Conservation (phyloP, 345 rosid species). For the Laguncularia racemosa region DNA sequence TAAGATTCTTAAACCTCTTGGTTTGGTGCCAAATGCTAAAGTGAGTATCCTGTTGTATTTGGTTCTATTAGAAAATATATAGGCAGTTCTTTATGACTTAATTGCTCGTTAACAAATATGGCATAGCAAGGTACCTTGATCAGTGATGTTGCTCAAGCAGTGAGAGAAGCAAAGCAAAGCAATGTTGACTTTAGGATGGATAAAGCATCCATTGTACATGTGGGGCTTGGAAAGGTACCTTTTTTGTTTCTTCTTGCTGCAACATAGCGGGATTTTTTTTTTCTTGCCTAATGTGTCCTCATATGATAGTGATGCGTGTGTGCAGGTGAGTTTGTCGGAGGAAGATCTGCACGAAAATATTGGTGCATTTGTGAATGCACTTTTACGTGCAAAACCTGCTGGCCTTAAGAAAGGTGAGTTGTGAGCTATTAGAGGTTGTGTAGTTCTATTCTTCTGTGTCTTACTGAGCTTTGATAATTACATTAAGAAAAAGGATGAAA, state of each 20-base stretch:
- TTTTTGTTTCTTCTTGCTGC: too few species aligned
- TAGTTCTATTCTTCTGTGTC: not conserved
- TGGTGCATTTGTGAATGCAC: slow-evolving; percentile 89
- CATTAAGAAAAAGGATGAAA: too few species aligned
- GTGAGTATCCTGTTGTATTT: slow-evolving; percentile 33
- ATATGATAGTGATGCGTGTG: not conserved
- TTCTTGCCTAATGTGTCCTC: too few species aligned
- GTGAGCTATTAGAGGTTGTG: slow-evolving; percentile 2
- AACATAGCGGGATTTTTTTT: too few species aligned
- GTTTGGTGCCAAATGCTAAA: slow-evolving; percentile 82
- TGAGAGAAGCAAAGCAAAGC: slow-evolving; percentile 69
- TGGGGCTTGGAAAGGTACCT: slow-evolving; percentile 84
- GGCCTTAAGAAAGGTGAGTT: slow-evolving; percentile 90
- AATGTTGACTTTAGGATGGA: slow-evolving; percentile 86
- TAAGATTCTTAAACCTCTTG: slow-evolving; percentile 78
- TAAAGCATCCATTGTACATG: slow-evolving; percentile 82
- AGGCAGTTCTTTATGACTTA: not conserved
- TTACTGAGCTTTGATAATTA: too few species aligned
- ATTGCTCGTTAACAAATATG: not conserved
- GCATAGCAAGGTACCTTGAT: slow-evolving; percentile 85
- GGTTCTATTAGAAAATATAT: not conserved
- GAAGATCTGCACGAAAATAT: slow-evolving; percentile 69
- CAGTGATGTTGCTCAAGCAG: slow-evolving; percentile 63
- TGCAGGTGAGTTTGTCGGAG: slow-evolving; percentile 67
- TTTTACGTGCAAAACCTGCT: slow-evolving; percentile 85